A percentile compares a stretch with the other conserved stretches of the same genome.
Evolutionary conservation across 2,329 filamentous ascomycete genomes (phyloP).

Genomic region (Fusarium tanahbumbuense): DNA sequence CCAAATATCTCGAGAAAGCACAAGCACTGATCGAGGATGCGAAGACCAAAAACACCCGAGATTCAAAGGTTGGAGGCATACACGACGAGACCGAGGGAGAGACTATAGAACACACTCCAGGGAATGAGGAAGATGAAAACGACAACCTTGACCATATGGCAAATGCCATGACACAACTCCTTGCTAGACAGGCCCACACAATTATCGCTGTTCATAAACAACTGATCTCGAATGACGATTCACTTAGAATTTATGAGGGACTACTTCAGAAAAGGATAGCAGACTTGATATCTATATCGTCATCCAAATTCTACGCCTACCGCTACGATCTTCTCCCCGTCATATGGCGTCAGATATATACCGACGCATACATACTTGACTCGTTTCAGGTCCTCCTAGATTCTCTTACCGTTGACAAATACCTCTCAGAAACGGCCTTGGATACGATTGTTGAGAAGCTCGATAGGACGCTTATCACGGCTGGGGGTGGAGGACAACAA

Average conservation of each 20-base stretch:
- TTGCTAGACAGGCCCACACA: slow-evolving; percentile 46
- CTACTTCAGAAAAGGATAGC: slow-evolving; percentile 60
- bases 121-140: not conserved
- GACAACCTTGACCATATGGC: slow-evolving; percentile 20
- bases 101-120: not conserved
- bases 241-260: slow-evolving; percentile 14
- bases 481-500: slow-evolving; percentile 68
- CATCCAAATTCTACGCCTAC: slow-evolving; percentile 76
- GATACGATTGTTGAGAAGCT: slow-evolving; percentile 72
- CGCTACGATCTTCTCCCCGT: slow-evolving; percentile 73
- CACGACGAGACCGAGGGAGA: not conserved
- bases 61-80: not conserved
- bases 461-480: slow-evolving; percentile 81
- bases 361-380: slow-evolving; percentile 75
- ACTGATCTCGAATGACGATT: not conserved
- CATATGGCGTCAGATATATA: slow-evolving; percentile 78
- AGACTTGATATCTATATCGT: slow-evolving; percentile 69
- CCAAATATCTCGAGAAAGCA: slow-evolving; percentile 43
- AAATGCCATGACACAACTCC: slow-evolving; percentile 44
- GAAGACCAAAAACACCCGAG: not conserved
- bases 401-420: not conserved
- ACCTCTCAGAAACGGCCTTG: slow-evolving; percentile 50
- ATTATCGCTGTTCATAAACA: slow-evolving; percentile 43
- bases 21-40: slow-evolving; percentile 24
- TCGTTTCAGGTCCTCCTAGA: slow-evolving; percentile 57